phyloP scores from a whole-genome alignment of 129 eudicot genomes.

The Pseudognaphalium luteoalbum region DNA sequence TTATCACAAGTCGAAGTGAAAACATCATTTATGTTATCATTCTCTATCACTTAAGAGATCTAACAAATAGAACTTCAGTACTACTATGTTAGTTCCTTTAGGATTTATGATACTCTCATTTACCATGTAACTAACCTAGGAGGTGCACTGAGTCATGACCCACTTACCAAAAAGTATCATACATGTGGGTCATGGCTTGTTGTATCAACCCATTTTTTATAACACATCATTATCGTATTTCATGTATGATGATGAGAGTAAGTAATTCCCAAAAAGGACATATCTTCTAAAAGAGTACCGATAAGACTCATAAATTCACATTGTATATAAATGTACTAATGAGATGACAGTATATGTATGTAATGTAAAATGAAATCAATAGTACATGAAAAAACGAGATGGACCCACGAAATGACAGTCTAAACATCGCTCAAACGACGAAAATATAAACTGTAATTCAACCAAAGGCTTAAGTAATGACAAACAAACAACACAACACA shows the following conservation, averaged over 20 bases:
- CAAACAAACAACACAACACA: neutral
- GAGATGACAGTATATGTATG: neutral
- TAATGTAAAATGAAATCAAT: neutral
- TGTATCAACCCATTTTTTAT: neutral
- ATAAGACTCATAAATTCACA: neutral
- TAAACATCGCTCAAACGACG: neutral
- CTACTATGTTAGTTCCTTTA: neutral
- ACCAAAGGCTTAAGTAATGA: constrained; percentile 10
- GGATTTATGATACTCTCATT: neutral
- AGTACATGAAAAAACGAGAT: neutral
- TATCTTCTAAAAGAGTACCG: neutral
- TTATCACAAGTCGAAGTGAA: neutral
- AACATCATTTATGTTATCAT: neutral
- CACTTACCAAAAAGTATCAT: neutral
- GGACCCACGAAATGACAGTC: constrained; percentile 13
- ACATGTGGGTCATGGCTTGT: constrained; percentile 1
- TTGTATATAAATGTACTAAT: neutral
- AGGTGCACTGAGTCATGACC: constrained; percentile 10
- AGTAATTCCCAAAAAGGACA: neutral
- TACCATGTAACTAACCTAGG: neutral
- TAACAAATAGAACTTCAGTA: neutral
- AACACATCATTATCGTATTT: neutral
- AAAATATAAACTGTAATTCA: neutral
- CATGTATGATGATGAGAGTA: neutral
- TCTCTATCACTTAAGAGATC: neutral